These are phyloP conservation scores for Cladobotryum protrusum DNA, from an alignment of 2,329 filamentous ascomycete species.

Conservation along the genomic window DNA sequence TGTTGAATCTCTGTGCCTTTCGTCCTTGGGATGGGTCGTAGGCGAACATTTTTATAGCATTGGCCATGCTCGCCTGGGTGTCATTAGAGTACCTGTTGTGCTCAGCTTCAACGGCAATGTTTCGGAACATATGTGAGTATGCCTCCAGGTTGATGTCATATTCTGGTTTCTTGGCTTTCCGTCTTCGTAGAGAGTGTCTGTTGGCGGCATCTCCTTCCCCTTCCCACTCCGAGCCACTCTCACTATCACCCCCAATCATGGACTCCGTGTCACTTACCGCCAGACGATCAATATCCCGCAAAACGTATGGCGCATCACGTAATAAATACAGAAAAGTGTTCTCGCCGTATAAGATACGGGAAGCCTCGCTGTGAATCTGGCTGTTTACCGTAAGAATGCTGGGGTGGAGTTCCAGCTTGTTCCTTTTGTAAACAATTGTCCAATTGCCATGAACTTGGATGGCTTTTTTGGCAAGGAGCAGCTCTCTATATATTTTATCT, in stretches of 20 bases:
- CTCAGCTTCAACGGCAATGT: slow-evolving; percentile 38
- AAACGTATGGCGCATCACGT: slow-evolving; percentile 28
- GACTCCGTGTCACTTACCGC: slow-evolving; percentile 12
- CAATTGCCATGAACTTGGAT: slow-evolving; percentile 30
- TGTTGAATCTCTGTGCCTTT: slow-evolving; percentile 15
- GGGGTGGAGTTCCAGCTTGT: slow-evolving; percentile 25
- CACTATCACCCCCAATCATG: slow-evolving; percentile 1
- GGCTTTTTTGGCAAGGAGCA: slow-evolving; percentile 26
- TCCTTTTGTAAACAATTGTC: slow-evolving; percentile 26
- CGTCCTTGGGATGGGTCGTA: slow-evolving; percentile 11
- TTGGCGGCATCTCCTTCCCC: slow-evolving; percentile 7
- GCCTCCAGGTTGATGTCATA: slow-evolving; percentile 26
- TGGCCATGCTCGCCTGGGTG: slow-evolving; percentile 26
- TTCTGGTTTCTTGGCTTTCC: neutral
- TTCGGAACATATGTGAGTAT: slow-evolving; percentile 35
- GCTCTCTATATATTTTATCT: slow-evolving; percentile 23
- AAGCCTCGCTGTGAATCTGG: slow-evolving; percentile 30
- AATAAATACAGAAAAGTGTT: slow-evolving; percentile 44
- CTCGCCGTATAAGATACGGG: slow-evolving; percentile 38
- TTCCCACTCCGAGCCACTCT: slow-evolving; percentile 14
- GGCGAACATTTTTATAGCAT: slow-evolving; percentile 33
- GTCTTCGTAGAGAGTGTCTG: neutral
- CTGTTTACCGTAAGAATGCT: slow-evolving; percentile 33
- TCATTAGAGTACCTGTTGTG: slow-evolving; percentile 27
- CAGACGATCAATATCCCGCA: slow-evolving; percentile 14